Percentiles rank a stretch among this genome's conserved stretches.
phyloP scores from a whole-genome alignment of 78 protist species.

The Dictyostelium brefeldianum region DNA sequence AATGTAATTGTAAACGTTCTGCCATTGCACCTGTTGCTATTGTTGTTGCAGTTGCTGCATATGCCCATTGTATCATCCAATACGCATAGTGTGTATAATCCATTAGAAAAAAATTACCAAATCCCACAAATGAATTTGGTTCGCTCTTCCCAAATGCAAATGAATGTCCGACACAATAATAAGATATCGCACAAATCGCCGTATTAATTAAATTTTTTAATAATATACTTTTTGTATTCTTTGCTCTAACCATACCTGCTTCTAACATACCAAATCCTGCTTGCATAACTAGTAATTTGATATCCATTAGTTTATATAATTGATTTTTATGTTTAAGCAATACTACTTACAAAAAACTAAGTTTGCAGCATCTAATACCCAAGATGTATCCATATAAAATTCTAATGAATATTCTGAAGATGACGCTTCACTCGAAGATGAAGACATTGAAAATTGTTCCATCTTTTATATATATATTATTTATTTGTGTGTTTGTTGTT shows the following conservation, averaged over 20 bases:
- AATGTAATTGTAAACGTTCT: conserved; percentile 58
- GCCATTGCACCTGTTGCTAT: conserved; percentile 83
- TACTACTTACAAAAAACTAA: conserved; percentile 60
- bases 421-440: not conserved
- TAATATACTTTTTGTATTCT: conserved; percentile 71
- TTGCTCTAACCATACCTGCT: conserved; percentile 83
- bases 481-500: not conserved
- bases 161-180: conserved; percentile 72
- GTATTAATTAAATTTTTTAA: conserved; percentile 63
- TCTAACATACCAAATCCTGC: conserved; percentile 83
- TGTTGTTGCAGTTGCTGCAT: conserved; percentile 73
- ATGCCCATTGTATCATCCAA: conserved; percentile 82
- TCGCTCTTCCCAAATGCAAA: conserved; percentile 53
- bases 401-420: conserved; percentile 22
- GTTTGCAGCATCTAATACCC: conserved; percentile 71
- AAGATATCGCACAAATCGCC: conserved; percentile 66
- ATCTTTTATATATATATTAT: not conserved
- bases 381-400: conserved; percentile 32
- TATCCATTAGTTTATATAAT: not conserved
- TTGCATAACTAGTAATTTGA: conserved; percentile 62
- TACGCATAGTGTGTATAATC: conserved; percentile 54
- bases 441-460: conserved; percentile 13
- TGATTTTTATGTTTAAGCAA: not conserved
- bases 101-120: conserved; percentile 52
- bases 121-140: conserved; percentile 43